Base-by-base conservation (phyloP, 352 stramenopile genomes). In the Hyaloperonospora brassicae region DNA sequence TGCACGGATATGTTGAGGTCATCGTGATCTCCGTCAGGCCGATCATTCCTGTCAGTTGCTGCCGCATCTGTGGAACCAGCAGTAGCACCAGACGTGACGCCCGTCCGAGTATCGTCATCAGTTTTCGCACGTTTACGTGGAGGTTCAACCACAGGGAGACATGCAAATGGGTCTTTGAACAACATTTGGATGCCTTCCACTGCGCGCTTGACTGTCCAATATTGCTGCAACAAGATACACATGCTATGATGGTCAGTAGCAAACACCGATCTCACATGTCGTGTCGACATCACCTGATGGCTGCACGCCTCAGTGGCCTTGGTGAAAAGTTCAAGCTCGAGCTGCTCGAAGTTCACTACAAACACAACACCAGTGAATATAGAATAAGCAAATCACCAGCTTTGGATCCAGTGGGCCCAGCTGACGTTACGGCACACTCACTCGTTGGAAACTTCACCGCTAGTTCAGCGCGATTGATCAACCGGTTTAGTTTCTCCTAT, bases 381-480 rank as follows among this genome's bases (percentile, higher is more conserved):
- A 7, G 43, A 7, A 30, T 2, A 17, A 13, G 7, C 13, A 44
- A 52, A 14, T 10, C 34, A 21, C 11, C 21, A 39, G 11, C 0
- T 7, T 34, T 14, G 10, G 21, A 27, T 14, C 11, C 14, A 24
- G 22, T 2, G 23, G n/a, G 39, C 14, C n/a, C 17, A 5, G 6
- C 14, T n/a, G 14, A 43, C 35, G 31, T 14, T 27, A 27, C 1
- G 3, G 22, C 35, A 12, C 40, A 66, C 61, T 52, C 50, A 94
- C 84, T 62, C 0, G 51, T 53, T 36, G 84, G 76, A 36, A 80
- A 87, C 61, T 92, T 90, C 30, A 89, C 79, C 2, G 81, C 81
- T 5, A 94, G 59, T 50, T 94, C 84, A 0, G 84, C 84, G 7
- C 84, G 84, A 46, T 94, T 94, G 53, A 94, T 87, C 22, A 94